Conservation (phyloP, 495 filamentous ascomycete genomes). For the Neurospora africana region DNA sequence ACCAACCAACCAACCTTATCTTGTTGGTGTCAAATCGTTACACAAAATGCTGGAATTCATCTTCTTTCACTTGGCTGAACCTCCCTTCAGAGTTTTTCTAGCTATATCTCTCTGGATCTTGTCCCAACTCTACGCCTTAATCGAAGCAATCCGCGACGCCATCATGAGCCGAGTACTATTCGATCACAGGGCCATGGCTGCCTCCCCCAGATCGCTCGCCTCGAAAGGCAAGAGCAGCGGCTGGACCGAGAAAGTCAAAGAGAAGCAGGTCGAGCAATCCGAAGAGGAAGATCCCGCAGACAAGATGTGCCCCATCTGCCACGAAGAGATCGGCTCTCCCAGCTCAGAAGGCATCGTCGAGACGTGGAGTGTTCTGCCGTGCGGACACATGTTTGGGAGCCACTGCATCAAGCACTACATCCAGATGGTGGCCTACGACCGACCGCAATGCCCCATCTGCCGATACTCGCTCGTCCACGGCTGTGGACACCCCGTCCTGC, state of each 20-base stretch:
- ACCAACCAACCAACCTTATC: neutral
- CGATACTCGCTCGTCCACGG: conserved; percentile 26
- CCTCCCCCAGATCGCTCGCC: neutral
- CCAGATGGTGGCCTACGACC: conserved; percentile 22
- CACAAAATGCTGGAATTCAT: neutral
- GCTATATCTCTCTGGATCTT: neutral
- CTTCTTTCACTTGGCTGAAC: neutral
- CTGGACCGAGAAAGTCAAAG: neutral
- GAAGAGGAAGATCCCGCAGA: conserved; percentile 14
- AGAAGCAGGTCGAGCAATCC: conserved; percentile 4
- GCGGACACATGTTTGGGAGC: conserved; percentile 35
- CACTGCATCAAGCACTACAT: conserved; percentile 38
- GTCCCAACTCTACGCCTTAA: neutral
- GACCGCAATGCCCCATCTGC: conserved; percentile 31
- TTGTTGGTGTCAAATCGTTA: neutral
- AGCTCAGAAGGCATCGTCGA: conserved; percentile 30
- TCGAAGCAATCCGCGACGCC: neutral
- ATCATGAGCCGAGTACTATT: neutral
- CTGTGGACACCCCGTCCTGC: conserved; percentile 32
- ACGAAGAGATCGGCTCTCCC: conserved; percentile 26
- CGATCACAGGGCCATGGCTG: neutral
- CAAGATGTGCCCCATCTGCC: conserved; percentile 33
- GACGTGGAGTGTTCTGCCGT: conserved; percentile 32
- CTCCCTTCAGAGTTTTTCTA: neutral
- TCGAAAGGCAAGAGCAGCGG: conserved; percentile 2